phyloP scores from a whole-genome alignment of 257 asterid species.

The Nyctanthes arbortristis region DNA sequence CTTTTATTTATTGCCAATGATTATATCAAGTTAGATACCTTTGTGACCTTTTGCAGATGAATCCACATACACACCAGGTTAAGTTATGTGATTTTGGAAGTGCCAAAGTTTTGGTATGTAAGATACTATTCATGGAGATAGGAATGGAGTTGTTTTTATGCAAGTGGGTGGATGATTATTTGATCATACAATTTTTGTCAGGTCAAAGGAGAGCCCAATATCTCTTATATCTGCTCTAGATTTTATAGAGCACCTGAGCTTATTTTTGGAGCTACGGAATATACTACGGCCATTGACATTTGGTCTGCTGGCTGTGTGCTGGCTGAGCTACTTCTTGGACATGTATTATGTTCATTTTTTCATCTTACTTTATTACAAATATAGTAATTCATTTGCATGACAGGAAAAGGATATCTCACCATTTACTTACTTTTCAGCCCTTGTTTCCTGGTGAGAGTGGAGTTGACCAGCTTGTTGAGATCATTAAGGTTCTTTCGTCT shows the following conservation, averaged over 20 bases:
- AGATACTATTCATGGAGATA: constrained; percentile 5
- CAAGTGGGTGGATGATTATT: constrained; percentile 14
- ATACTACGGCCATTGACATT: constrained; percentile 73
- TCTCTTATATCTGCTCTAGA: constrained; percentile 88
- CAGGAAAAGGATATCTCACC: not conserved
- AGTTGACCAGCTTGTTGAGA: constrained; percentile 97
- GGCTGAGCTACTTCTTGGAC: constrained; percentile 85
- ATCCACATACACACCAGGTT: constrained; percentile 84
- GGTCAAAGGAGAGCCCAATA: constrained; percentile 92
- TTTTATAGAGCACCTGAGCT: constrained; percentile 87
- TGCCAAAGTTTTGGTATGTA: constrained; percentile 83
- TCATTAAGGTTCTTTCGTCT: constrained; percentile 70
- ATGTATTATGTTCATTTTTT: constrained; percentile 32
- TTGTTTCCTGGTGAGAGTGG: constrained; percentile 99
- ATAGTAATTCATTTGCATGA: constrained; percentile 5
- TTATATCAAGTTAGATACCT: constrained; percentile 7
- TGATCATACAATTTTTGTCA: constrained; percentile 31
- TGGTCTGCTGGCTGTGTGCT: constrained; percentile 94
- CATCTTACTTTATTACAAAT: too few species aligned
- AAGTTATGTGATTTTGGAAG: constrained; percentile 87
- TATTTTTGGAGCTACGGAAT: constrained; percentile 88
- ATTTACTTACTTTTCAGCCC: constrained; percentile 53
- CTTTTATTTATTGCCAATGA: not conserved
- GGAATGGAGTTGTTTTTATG: constrained; percentile 6
- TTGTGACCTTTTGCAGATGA: constrained; percentile 51